phyloP scores from a whole-genome alignment of 2,329 filamentous ascomycete species.

The Sordariomycetes sp. region DNA sequence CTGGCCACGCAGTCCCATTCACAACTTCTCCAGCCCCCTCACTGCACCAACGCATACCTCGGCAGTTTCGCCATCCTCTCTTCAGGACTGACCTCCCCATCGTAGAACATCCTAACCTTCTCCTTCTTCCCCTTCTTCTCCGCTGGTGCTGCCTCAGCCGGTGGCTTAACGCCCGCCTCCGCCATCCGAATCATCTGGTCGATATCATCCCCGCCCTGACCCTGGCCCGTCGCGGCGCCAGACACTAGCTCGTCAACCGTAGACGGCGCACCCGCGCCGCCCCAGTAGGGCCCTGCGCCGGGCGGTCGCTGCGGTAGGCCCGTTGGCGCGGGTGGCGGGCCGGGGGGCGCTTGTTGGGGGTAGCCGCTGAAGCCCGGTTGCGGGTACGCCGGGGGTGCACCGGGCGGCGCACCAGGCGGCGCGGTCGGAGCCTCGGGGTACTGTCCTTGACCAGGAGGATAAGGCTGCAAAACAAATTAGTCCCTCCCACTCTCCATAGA shows the following conservation, averaged over 20 bases:
- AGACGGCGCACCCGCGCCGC: slow-evolving; percentile 12
- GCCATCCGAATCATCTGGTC: slow-evolving; percentile 53
- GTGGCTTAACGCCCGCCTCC: slow-evolving; percentile 41
- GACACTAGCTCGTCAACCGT: slow-evolving; percentile 4
- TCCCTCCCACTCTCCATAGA: background rate
- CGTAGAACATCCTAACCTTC: slow-evolving; percentile 67
- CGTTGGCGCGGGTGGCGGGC: slow-evolving; percentile 19
- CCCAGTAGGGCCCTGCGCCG: slow-evolving; percentile 18
- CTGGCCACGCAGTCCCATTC: no score
- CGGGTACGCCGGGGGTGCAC: slow-evolving; percentile 2
- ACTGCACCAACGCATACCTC: slow-evolving; percentile 56
- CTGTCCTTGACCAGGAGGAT: background rate
- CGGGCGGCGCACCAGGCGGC: slow-evolving; percentile 15
- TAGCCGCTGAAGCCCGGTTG: slow-evolving; percentile 11
- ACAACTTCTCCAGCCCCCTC: background rate
- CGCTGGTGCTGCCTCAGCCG: slow-evolving; percentile 25
- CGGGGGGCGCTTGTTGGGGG: slow-evolving; percentile 28
- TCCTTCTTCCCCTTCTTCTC: slow-evolving; percentile 58
- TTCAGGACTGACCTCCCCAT: slow-evolving; percentile 70
- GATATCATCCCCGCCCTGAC: slow-evolving; percentile 42
- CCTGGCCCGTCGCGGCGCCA: slow-evolving; percentile 16
- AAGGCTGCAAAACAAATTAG: slow-evolving; percentile 15
- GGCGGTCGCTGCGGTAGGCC: slow-evolving; percentile 30
- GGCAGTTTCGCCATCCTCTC: slow-evolving; percentile 75
- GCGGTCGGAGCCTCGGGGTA: slow-evolving; percentile 1